Conservation (phyloP, 164 flowering plant species). For the Houttuynia cordata region DNA sequence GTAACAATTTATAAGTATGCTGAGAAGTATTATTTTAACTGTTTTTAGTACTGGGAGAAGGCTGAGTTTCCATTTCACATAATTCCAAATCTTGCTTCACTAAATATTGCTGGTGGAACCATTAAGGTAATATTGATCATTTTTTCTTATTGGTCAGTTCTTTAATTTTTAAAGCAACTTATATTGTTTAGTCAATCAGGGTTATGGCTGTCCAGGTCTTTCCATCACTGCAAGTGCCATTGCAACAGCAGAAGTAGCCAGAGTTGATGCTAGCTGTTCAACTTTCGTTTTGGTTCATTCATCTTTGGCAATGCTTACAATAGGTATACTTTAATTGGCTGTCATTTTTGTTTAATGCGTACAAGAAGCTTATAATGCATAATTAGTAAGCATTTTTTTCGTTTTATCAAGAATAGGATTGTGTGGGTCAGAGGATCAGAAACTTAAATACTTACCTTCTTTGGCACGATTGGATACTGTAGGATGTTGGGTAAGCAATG, state of each 20-base stretch:
- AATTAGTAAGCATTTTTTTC: neutral
- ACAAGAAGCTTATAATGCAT: neutral
- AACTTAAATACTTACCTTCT: slow-evolving; percentile 80
- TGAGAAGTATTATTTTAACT: neutral
- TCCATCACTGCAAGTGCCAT: slow-evolving; percentile 74
- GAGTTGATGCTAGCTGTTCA: slow-evolving; percentile 97
- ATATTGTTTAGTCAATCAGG: slow-evolving; percentile 31
- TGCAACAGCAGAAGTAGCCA: slow-evolving; percentile 67
- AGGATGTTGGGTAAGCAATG: slow-evolving; percentile 74
- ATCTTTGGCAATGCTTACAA: slow-evolving; percentile 89
- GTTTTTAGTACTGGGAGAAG: slow-evolving; percentile 89
- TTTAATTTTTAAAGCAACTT: slow-evolving; percentile 2
- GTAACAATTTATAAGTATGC: neutral
- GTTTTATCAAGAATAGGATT: slow-evolving; percentile 39
- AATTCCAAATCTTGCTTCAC: slow-evolving; percentile 65
- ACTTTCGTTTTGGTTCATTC: slow-evolving; percentile 93
- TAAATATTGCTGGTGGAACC: slow-evolving; percentile 74
- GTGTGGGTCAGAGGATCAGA: slow-evolving; percentile 87
- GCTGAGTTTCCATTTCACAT: slow-evolving; percentile 90
- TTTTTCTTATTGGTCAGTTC: neutral
- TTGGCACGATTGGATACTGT: slow-evolving; percentile 53
- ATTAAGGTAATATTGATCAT: slow-evolving; percentile 47
- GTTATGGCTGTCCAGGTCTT: slow-evolving; percentile 88
- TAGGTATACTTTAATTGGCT: slow-evolving; percentile 36
- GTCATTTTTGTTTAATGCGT: neutral